phyloP scores from a whole-genome alignment of 208 protist genomes.

The Angomonas ambiguus region DNA sequence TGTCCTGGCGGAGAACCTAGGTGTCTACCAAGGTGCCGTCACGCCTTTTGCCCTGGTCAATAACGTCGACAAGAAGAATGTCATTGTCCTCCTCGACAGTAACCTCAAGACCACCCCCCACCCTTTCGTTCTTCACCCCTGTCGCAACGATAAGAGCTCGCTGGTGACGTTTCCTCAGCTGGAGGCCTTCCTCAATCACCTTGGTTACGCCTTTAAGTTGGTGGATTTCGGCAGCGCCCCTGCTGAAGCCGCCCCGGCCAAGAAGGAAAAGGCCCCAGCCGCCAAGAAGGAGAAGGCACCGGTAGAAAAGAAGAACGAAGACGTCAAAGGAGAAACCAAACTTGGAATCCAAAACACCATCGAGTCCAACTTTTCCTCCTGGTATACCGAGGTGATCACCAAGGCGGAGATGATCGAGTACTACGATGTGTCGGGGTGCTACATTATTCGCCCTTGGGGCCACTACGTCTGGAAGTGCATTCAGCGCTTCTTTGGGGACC shows the following conservation, averaged over 20 bases:
- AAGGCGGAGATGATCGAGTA: conserved; percentile 99
- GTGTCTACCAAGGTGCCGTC: conserved; percentile 71
- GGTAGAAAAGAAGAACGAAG: conserved; percentile 23
- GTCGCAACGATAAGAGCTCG: conserved; percentile 79
- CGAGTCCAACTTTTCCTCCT: conserved; percentile 92
- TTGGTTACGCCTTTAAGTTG: conserved; percentile 60
- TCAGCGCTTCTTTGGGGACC: conserved; percentile 71
- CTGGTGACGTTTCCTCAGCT: conserved; percentile 67
- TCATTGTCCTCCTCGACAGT: conserved; percentile 78
- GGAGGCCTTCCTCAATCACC: conserved; percentile 46
- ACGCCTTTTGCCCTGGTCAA: conserved; percentile 86
- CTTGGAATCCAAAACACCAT: conserved; percentile 89
- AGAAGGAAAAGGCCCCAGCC: conserved; percentile 10
- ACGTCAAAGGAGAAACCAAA: conserved; percentile 47
- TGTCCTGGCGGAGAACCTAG: conserved; percentile 52
- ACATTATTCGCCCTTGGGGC: conserved; percentile 97
- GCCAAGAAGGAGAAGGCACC: conserved; percentile 23
- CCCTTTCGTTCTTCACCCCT: conserved; percentile 71
- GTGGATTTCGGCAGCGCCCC: conserved; percentile 53
- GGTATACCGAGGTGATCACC: conserved; percentile 97
- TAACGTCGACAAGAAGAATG: conserved; percentile 49
- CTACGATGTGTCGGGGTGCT: conserved; percentile 99
- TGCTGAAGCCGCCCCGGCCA: conserved; percentile 16
- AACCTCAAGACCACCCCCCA: conserved; percentile 28
- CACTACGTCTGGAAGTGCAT: conserved; percentile 97